phyloP scores from a whole-genome alignment of 371 early-diverging fungal genomes.

The Blakeslea trispora region DNA sequence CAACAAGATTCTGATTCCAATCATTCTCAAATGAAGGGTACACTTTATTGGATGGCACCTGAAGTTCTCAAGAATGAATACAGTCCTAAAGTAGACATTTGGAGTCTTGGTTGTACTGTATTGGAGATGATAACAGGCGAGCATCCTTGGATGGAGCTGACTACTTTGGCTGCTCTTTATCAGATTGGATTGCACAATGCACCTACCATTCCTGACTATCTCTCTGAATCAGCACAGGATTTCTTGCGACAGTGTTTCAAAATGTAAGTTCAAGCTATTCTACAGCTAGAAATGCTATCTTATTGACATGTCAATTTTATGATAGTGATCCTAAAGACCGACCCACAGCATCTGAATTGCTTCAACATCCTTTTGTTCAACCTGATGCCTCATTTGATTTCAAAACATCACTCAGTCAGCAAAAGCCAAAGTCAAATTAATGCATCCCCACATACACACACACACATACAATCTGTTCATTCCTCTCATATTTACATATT shows the following conservation, averaged over 20 bases:
- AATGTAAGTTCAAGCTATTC: no score
- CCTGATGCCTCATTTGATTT: slow-evolving; percentile 47
- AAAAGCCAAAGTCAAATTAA: slow-evolving; percentile 1
- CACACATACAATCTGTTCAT: no score
- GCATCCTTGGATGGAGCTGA: slow-evolving; percentile 88
- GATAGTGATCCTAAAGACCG: slow-evolving; percentile 57
- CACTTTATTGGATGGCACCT: slow-evolving; percentile 89
- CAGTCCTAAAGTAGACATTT: slow-evolving; percentile 85
- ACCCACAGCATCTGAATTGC: slow-evolving; percentile 62
- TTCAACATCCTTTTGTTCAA: slow-evolving; percentile 51
- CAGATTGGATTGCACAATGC: slow-evolving; percentile 71
- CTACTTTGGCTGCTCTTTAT: slow-evolving; percentile 88
- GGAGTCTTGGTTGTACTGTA: slow-evolving; percentile 90
- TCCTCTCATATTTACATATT: no score
- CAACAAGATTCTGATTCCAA: slow-evolving; percentile 20
- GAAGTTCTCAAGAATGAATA: slow-evolving; percentile 83
- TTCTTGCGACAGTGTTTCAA: slow-evolving; percentile 75
- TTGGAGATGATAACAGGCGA: slow-evolving; percentile 95
- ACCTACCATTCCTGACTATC: slow-evolving; percentile 72
- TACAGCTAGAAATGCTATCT: no score
- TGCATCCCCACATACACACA: no score
- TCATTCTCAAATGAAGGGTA: slow-evolving; percentile 25
- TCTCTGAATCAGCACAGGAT: slow-evolving; percentile 65
- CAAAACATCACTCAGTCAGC: slow-evolving; percentile 28
- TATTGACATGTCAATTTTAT: slow-evolving; percentile 5